A percentile compares a stretch with the other conserved stretches of the same genome.
Evolutionary conservation across 2,329 filamentous ascomycete species (phyloP).

Genomic region (Pseudogymnoascus sp.): DNA sequence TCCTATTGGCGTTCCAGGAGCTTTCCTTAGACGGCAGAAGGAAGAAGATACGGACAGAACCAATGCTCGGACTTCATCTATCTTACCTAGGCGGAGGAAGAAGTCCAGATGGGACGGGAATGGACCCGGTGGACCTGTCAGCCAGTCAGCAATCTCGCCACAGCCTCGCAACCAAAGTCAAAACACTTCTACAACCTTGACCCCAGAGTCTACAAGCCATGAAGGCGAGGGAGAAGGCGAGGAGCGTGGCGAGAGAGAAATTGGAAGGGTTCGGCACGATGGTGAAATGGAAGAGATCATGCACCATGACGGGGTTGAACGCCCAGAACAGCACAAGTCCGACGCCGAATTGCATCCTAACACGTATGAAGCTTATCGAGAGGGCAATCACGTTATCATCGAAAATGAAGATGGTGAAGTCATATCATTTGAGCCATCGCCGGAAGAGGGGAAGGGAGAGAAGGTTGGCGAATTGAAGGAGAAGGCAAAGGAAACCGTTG

Average conservation of each 20-base stretch:
- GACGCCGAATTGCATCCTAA: conserved; percentile 24
- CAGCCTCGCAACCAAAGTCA: conserved; percentile 27
- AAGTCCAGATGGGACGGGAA: conserved; percentile 63
- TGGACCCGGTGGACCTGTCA: conserved; percentile 78
- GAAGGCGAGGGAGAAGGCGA: conserved; percentile 28
- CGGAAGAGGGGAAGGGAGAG: conserved; percentile 19
- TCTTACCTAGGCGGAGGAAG: conserved; percentile 50
- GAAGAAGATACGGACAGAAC: conserved; percentile 51
- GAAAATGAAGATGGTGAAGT: conserved; percentile 87
- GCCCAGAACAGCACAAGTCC: conserved; percentile 24
- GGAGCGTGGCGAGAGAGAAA: conserved; percentile 13
- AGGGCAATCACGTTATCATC: conserved; percentile 69
- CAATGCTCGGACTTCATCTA: conserved; percentile 44
- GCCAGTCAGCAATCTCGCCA: conserved; percentile 81
- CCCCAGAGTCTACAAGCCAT: conserved; percentile 20
- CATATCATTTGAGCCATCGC: conserved; percentile 51
- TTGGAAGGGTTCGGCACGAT: conserved; percentile 28
- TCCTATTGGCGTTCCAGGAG: conserved; percentile 61
- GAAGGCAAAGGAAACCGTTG: conserved; percentile 20
- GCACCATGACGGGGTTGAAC: conserved; percentile 27
- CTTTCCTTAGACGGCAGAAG: conserved; percentile 74
- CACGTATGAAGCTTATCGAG: conserved; percentile 63
- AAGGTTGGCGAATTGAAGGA: conserved; percentile 19
- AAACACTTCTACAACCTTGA: conserved; percentile 23
- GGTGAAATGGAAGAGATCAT: conserved; percentile 27